Conservation (phyloP, 208 protist genomes). For the Trypanosoma boissoni region DNA sequence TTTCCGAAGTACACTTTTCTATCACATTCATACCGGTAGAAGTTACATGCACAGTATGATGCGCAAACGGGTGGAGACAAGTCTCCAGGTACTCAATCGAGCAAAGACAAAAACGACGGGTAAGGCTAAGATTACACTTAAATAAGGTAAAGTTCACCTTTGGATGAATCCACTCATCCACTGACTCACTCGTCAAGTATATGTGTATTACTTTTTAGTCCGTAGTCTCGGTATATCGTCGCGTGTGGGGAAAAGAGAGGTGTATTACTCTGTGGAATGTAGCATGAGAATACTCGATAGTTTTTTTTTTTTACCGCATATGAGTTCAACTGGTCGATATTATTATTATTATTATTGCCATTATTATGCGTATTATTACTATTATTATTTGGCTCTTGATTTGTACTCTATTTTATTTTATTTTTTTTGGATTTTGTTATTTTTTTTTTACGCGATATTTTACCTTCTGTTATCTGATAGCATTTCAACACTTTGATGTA, state of each 20-base stretch:
- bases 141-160: constrained; percentile 8
- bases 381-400: not conserved
- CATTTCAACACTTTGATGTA: not conserved
- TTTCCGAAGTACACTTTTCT: constrained; percentile 27
- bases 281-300: too few species aligned
- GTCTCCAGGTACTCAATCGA: constrained; percentile 26
- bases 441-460: not conserved
- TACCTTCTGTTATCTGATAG: too few species aligned
- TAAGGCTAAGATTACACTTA: constrained; percentile 20
- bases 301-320: too few species aligned
- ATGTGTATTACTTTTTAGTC: too few species aligned
- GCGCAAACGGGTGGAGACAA: constrained; percentile 28
- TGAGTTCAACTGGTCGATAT: too few species aligned
- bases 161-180: too few species aligned
- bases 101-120: constrained; percentile 25
- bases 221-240: too few species aligned
- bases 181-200: too few species aligned
- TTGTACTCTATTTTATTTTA: not conserved
- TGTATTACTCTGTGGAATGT: too few species aligned
- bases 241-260: too few species aligned
- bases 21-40: constrained; percentile 27
- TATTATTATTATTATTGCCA: constrained; percentile 8
- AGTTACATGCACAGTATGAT: constrained; percentile 33
- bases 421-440: constrained; percentile 18
- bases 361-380: constrained; percentile 5